A percentile compares a stretch with the other conserved stretches of the same genome.
Conservation (phyloP, 192 early-diverging fungal genomes). For the Rhizophagus sp. region DNA sequence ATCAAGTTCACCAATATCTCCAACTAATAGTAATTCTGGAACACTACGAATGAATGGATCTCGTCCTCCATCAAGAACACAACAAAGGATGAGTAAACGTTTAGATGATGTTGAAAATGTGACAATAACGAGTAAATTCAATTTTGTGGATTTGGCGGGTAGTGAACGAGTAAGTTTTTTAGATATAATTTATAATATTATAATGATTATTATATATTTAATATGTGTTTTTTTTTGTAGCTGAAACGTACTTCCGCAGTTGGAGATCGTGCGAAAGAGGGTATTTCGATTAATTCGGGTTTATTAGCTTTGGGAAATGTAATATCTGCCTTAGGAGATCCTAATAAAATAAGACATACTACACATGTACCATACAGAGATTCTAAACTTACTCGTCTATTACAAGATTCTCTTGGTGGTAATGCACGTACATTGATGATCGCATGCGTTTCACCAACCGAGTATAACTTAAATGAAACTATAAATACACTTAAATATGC, state of each 20-base stretch:
- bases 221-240: slow-evolving; percentile 16
- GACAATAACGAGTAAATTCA: slow-evolving; percentile 83
- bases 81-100: slow-evolving; percentile 12
- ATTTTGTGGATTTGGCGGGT: slow-evolving; percentile 99
- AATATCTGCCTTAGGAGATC: slow-evolving; percentile 91
- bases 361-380: slow-evolving; percentile 95
- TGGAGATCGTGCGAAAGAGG: slow-evolving; percentile 92
- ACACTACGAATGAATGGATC: slow-evolving; percentile 23
- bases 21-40: slow-evolving; percentile 16
- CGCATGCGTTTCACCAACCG: slow-evolving; percentile 88
- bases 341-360: slow-evolving; percentile 48
- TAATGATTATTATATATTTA: too few species aligned
- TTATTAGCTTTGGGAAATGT: slow-evolving; percentile 97
- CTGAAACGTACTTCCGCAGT: slow-evolving; percentile 91
- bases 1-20: slow-evolving; percentile 30
- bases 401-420: slow-evolving; percentile 96
- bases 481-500: slow-evolving; percentile 97
- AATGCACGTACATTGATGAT: slow-evolving; percentile 94
- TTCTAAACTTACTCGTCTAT: slow-evolving; percentile 91
- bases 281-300: slow-evolving; percentile 96
- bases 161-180: slow-evolving; percentile 68
- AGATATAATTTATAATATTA: too few species aligned
- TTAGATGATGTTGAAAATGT: slow-evolving; percentile 56
- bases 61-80: slow-evolving; percentile 14
- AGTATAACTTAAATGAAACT: slow-evolving; percentile 84